A percentile compares a stretch with the other conserved stretches of the same genome.
These are phyloP conservation scores for Aspergillus carbonarius DNA, from an alignment of 2,329 filamentous ascomycete species.

Conservation along the genomic window DNA sequence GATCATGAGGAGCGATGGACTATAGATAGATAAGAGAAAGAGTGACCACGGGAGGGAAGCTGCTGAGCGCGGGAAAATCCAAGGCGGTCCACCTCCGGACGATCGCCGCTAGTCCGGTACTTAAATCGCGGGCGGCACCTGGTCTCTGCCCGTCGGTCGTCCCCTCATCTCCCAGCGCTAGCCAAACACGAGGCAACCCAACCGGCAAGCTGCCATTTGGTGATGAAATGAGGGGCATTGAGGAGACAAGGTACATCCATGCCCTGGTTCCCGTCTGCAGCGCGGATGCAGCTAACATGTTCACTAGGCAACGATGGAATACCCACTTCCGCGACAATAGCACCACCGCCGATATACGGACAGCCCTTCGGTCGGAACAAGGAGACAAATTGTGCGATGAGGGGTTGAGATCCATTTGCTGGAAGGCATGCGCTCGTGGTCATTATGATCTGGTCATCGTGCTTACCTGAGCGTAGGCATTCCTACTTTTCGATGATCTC, in stretches of 20 bases:
- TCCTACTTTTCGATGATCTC: constrained; percentile 72
- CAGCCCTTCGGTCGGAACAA: constrained; percentile 61
- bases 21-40: background rate
- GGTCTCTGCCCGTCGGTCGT: background rate
- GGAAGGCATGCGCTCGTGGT: constrained; percentile 65
- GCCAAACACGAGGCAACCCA: background rate
- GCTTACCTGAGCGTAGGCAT: constrained; percentile 56
- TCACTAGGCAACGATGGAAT: constrained; percentile 64
- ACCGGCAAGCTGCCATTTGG: constrained; percentile 12
- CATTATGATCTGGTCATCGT: constrained; percentile 13
- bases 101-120: background rate
- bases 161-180: background rate
- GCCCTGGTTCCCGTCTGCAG: background rate
- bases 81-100: background rate
- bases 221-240: constrained; percentile 54
- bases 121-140: constrained; percentile 2
- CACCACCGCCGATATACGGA: constrained; percentile 61
- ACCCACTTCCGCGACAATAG: constrained; percentile 57
- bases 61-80: background rate
- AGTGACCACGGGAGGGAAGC: background rate
- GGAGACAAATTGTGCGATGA: constrained; percentile 64
- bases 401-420: constrained; percentile 82
- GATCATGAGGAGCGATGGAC: no score
- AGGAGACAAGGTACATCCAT: constrained; percentile 51
- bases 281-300: constrained; percentile 2